A percentile compares a stretch with the other conserved stretches of the same genome.
These are phyloP conservation scores for Cyclotella atomus DNA, from an alignment of 108 stramenopile genomes.

Conservation along the genomic window DNA sequence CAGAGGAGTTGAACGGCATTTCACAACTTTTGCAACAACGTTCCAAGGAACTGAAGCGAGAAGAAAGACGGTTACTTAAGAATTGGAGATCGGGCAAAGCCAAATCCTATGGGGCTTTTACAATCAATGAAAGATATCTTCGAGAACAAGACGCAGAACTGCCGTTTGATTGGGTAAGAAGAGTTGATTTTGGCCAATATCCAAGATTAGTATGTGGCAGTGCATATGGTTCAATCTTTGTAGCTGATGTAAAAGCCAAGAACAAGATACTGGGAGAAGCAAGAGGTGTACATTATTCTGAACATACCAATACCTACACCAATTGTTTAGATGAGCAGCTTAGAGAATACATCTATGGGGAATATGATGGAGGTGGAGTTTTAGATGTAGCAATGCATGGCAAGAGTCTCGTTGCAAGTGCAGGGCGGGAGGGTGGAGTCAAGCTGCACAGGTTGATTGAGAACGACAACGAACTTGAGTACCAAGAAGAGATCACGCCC, in stretches of 20 bases:
- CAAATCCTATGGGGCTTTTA: conserved; percentile 24
- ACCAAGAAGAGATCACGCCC: conserved; percentile 9
- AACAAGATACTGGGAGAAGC: conserved; percentile 50
- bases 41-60: background rate
- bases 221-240: conserved; percentile 58
- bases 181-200: conserved; percentile 67
- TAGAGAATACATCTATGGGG: conserved; percentile 44
- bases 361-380: conserved; percentile 68
- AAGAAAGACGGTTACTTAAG: conserved; percentile 6
- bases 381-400: conserved; percentile 52
- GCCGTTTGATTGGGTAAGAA: conserved; percentile 71
- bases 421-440: conserved; percentile 70
- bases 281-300: conserved; percentile 32
- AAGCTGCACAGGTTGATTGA: conserved; percentile 42
- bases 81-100: conserved; percentile 30
- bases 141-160: background rate
- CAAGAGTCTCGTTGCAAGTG: conserved; percentile 48
- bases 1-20: background rate
- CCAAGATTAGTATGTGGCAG: conserved; percentile 74
- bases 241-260: conserved; percentile 62
- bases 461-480: conserved; percentile 5
- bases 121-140: conserved; percentile 35
- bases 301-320: conserved; percentile 18
- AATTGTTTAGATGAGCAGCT: conserved; percentile 34
- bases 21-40: background rate